Evolutionary conservation across 192 early-diverging fungal genomes (phyloP), one percentile per base, ranked within the genome.

Genomic region (Chytriomyces sp.): DNA sequence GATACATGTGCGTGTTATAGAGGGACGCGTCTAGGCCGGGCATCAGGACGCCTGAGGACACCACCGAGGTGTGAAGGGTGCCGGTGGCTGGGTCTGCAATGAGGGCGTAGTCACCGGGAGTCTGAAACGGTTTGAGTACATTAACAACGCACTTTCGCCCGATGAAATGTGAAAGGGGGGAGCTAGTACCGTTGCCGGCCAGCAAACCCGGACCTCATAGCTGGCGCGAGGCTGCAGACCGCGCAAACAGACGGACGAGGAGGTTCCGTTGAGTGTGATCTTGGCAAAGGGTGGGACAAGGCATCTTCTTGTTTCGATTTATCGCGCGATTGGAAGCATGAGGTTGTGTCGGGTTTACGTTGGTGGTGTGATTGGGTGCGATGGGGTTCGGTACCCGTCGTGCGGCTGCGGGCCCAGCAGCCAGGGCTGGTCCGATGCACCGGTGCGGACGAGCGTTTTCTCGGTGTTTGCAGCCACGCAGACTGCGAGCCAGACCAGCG

Each of bases 121-220:
- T 57, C 54, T 59, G 37, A 12, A n/a, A 1, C 17, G 14, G 44
- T 49, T 49, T 22, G 22, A 49, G 17, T 2, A 3, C 44, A 1
- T 49, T 49, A 49, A 22, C 3, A 49, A 3, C 22, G 14, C 14
- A n/a, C 44, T 49, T 22, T n/a, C 44, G 22, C 22, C 14, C 44
- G 3, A 1, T 49, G 44, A 49, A 49, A 22, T n/a, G 44, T n/a
- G 1, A 49, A 49, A 14, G 2, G 44, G 3, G 7, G 39, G 38
- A 34, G 54, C 7, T 3, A 3, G 37, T 38, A 70, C 68, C 39
- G 68, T 70, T 59, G 68, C 68, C 12, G 68, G 68, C 68, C 68
- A 70, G 30, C 68, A 70, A 2, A 70, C 68, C 8, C 68, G 31
- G 4, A 70, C 19, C 39, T 70, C 68, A 44, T 70, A 70, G 17